A percentile compares a stretch with the other conserved stretches of the same genome.
These are phyloP conservation scores for Boletus sp. DNA, from an alignment of 768 basidiomycete genomes.

Conservation along the genomic window DNA sequence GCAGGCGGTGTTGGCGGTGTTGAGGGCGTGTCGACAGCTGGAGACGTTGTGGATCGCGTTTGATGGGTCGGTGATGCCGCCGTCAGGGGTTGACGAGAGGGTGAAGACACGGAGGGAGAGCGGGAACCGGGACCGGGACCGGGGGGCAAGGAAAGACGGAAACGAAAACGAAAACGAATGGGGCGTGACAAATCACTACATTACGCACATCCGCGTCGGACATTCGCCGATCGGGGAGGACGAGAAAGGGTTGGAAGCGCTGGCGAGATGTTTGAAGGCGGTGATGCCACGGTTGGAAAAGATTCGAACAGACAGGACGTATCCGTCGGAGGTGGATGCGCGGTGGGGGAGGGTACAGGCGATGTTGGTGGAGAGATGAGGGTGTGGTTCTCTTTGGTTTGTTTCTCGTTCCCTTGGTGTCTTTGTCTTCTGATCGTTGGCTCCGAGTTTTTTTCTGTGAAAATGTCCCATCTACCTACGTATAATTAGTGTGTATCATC, in stretches of 20 bases:
- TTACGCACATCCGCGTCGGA: constrained; percentile 19
- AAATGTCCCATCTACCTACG: no score
- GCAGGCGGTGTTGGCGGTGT: constrained; percentile 16
- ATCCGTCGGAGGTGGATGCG: constrained; percentile 9
- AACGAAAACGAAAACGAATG: constrained; percentile 6
- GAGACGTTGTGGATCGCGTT: constrained; percentile 21
- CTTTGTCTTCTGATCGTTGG: neutral
- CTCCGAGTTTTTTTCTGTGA: no score
- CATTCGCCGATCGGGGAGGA: constrained; percentile 23
- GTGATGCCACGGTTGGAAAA: constrained; percentile 25
- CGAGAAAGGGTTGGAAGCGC: neutral
- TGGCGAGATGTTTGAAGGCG: constrained; percentile 16
- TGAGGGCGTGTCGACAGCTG: constrained; percentile 18
- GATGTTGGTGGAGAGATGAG: constrained; percentile 5
- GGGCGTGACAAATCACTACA: constrained; percentile 16
- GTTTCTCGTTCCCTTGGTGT: no score
- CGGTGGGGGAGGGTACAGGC: constrained; percentile 15
- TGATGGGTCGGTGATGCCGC: constrained; percentile 13
- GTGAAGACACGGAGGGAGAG: neutral
- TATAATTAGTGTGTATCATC: no score
- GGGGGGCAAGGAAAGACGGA: neutral
- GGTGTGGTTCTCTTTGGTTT: neutral
- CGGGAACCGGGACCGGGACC: neutral
- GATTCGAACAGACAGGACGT: constrained; percentile 10
- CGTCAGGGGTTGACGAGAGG: neutral